phyloP scores from a whole-genome alignment of 805 yeast species.

The Kuraishia floccosa region DNA sequence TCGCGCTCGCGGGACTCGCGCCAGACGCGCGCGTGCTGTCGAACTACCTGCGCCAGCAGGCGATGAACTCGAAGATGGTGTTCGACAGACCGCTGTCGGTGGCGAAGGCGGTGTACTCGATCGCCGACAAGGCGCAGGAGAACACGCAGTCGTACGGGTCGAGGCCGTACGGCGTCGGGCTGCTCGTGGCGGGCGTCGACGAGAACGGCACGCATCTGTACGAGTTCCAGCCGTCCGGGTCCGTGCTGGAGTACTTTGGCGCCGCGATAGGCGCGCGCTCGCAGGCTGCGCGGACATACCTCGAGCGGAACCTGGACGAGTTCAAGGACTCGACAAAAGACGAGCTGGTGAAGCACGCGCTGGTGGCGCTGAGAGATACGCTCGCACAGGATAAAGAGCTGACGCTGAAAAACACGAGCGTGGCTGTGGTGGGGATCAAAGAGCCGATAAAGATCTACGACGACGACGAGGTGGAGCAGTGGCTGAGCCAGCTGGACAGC shows the following conservation, averaged over 20 bases:
- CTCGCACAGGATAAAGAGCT: conserved; percentile 90
- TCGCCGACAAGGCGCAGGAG: conserved; percentile 95
- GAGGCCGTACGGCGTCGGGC: conserved; percentile 97
- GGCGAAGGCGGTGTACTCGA: conserved; percentile 68
- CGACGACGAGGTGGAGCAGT: conserved; percentile 75
- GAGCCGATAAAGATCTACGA: conserved; percentile 65
- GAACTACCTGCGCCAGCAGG: conserved; percentile 81
- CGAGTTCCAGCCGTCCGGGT: conserved; percentile 95
- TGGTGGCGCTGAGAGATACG: conserved; percentile 88
- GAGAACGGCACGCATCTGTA: conserved; percentile 88
- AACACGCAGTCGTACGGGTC: conserved; percentile 95
- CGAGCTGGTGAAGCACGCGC: conserved; percentile 73
- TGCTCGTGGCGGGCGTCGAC: conserved; percentile 82
- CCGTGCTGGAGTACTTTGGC: conserved; percentile 82
- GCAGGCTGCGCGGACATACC: conserved; percentile 93
- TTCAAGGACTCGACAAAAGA: conserved; percentile 54
- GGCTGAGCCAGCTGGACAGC: conserved; percentile 69
- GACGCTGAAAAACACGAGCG: conserved; percentile 72
- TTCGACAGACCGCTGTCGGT: conserved; percentile 80
- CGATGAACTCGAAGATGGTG: conserved; percentile 77
- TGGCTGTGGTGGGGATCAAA: conserved; percentile 86
- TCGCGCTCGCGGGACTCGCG: conserved; percentile 94
- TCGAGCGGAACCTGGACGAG: conserved; percentile 74
- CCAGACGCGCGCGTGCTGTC: conserved; percentile 96
- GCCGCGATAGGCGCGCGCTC: conserved; percentile 98